Conservation (phyloP, 1,284 basidiomycete genomes). For the Phellopilus nigrolimitatus region DNA sequence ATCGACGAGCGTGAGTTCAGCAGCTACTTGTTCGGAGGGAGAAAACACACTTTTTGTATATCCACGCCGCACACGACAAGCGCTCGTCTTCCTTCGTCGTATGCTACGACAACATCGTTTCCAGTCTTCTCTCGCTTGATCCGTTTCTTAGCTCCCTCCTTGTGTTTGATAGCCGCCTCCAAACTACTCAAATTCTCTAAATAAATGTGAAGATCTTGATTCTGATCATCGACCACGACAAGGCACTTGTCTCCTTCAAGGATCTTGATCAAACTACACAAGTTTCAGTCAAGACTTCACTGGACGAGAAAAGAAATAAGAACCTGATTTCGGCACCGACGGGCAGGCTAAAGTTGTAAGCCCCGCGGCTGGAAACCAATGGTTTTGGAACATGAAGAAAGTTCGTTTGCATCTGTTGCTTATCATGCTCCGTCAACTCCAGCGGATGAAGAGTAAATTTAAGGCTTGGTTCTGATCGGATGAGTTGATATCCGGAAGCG, state of each 20-base stretch:
- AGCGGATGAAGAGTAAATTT: constrained; percentile 36
- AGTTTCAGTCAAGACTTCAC: neutral
- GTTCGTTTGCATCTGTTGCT: constrained; percentile 38
- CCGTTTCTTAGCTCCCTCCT: constrained; percentile 26
- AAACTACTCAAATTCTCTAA: constrained; percentile 34
- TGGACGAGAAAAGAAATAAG: neutral
- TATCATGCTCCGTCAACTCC: constrained; percentile 37
- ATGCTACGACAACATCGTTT: constrained; percentile 37
- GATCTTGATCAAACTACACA: constrained; percentile 32
- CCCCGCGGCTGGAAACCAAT: constrained; percentile 20
- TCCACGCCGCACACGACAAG: constrained; percentile 39
- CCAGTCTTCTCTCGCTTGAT: constrained; percentile 45
- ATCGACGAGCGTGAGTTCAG: too few relatives aligned
- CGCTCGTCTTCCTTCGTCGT: constrained; percentile 45
- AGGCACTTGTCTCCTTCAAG: constrained; percentile 38
- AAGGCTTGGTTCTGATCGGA: constrained; percentile 25
- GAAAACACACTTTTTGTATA: constrained; percentile 30
- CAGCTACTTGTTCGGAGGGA: neutral
- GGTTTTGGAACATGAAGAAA: constrained; percentile 35
- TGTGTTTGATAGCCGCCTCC: constrained; percentile 28
- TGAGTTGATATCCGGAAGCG: constrained; percentile 7
- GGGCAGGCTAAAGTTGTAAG: constrained; percentile 33
- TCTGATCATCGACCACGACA: constrained; percentile 35
- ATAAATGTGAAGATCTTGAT: constrained; percentile 34
- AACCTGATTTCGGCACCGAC: constrained; percentile 18